These are phyloP conservation scores for Pseudogymnoascus sp. DNA, from an alignment of 2,329 filamentous ascomycete genomes.

Conservation along the genomic window DNA sequence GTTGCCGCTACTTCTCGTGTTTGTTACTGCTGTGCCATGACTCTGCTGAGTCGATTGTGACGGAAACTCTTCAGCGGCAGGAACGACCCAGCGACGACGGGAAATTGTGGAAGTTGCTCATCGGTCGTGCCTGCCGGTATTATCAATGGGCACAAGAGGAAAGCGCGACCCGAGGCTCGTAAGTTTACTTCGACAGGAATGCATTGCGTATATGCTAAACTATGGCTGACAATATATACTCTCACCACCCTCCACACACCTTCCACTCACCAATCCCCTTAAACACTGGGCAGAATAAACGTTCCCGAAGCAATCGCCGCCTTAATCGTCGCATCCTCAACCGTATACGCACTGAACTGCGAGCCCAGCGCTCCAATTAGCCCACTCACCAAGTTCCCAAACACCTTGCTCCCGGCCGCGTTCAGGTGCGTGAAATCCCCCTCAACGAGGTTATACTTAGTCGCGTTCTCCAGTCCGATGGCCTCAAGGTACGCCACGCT, in stretches of 20 bases:
- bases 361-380: not conserved
- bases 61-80: not conserved
- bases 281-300: conserved; percentile 13
- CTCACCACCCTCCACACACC: not conserved
- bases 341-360: not conserved
- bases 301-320: conserved; percentile 14
- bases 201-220: not conserved
- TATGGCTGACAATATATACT: not conserved
- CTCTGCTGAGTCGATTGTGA: not conserved
- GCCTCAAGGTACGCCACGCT: conserved; percentile 36
- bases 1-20: not conserved
- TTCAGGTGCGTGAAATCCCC: conserved; percentile 42
- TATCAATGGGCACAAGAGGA: not conserved
- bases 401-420: conserved; percentile 35
- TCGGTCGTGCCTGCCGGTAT: not conserved
- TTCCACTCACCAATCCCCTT: not conserved
- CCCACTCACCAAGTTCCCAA: conserved; percentile 35
- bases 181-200: not conserved
- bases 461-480: conserved; percentile 33
- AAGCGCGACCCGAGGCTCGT: not conserved
- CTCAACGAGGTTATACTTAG: conserved; percentile 33
- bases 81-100: not conserved
- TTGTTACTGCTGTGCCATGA: not conserved
- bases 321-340: conserved; percentile 14
- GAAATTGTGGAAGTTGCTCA: not conserved